Base-by-base conservation (phyloP, 345 rosid genomes). In the Excoecaria cochinchinensis region DNA sequence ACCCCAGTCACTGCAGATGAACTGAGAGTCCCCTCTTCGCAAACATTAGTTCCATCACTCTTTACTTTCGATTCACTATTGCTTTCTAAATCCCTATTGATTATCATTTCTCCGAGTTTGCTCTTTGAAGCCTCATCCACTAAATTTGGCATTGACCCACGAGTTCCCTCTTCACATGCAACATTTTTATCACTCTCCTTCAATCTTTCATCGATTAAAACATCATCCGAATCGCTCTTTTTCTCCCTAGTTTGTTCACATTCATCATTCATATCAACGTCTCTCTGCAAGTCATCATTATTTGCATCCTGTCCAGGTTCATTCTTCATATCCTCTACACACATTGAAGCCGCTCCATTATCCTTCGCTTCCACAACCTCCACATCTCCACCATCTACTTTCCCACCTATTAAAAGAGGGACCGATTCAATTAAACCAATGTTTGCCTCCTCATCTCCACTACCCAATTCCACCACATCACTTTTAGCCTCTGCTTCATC, bases 391-490 rank as follows among this genome's bases (percentile, higher is more conserved):
- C 79, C 55, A 61, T 11, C 69, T 24, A 25, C 50, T 61, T 15
- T 25, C 53, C 58, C 64, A 57, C 71, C 56, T 46, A 31, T 31
- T 31, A 44, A 64, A 47, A 60, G 25, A 46, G 74, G 38, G 24
- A 44, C 72, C 12, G 60, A 57, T 24, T 61, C 83, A 53, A 70
- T 68, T 68, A 63, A 70, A 48, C 48, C 55, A 62, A 62, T 6
- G 58, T 76, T 84, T 0, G 67, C 83, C 77, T 90, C 85, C 47
- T 73, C 87, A 50, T 87, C 90, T 0, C 87, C 92, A 36, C 69
- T 66, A 16, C 72, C 76, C 70, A 83, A 46, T 78, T 92, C 95
- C 47, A 89, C 87, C 47, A 89, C 90, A 53, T 89, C 97, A 68
- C 97, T 91, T 82, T 90, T 87, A 63, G 36, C 70, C 61, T 78